Evolutionary conservation across 2,329 filamentous ascomycete genomes (phyloP).

Genomic region (Nothophoma quercina): DNA sequence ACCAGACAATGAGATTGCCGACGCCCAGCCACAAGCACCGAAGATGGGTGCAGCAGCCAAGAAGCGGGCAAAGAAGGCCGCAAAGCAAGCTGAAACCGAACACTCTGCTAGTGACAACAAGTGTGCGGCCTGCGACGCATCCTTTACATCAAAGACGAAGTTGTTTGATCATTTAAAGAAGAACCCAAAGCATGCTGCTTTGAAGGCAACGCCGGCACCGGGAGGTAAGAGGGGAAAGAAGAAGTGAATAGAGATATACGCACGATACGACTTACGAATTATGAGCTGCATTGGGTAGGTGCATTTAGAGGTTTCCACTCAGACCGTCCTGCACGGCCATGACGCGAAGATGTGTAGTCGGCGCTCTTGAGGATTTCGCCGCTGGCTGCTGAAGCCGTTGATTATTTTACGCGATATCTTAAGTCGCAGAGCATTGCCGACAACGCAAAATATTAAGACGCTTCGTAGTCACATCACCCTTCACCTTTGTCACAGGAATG

Average conservation of each 20-base stretch:
- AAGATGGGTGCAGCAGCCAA: constrained; percentile 59
- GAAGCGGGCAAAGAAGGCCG: constrained; percentile 57
- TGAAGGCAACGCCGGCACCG: constrained; percentile 23
- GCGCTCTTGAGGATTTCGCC: too few relatives aligned
- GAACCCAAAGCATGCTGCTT: constrained; percentile 67
- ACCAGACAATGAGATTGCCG: constrained; percentile 6
- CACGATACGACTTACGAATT: neutral
- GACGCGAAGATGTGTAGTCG: too few relatives aligned
- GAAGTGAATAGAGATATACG: constrained; percentile 3
- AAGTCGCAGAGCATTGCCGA: too few relatives aligned
- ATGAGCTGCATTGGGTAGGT: neutral
- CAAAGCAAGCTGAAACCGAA: constrained; percentile 47
- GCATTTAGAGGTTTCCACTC: neutral
- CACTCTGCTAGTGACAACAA: constrained; percentile 60
- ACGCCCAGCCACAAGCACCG: constrained; percentile 22
- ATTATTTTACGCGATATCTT: too few relatives aligned
- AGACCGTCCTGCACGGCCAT: too few relatives aligned
- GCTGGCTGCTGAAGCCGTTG: too few relatives aligned
- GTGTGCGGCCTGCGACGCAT: constrained; percentile 80
- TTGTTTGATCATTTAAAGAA: constrained; percentile 76
- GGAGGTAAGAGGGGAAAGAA: constrained; percentile 32
- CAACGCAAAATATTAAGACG: too few relatives aligned
- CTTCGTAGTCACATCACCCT: too few relatives aligned
- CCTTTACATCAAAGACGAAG: constrained; percentile 76
- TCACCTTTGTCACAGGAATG: too few relatives aligned